Conservation (phyloP, 2,329 filamentous ascomycete genomes). For the Penicillium sp. region DNA sequence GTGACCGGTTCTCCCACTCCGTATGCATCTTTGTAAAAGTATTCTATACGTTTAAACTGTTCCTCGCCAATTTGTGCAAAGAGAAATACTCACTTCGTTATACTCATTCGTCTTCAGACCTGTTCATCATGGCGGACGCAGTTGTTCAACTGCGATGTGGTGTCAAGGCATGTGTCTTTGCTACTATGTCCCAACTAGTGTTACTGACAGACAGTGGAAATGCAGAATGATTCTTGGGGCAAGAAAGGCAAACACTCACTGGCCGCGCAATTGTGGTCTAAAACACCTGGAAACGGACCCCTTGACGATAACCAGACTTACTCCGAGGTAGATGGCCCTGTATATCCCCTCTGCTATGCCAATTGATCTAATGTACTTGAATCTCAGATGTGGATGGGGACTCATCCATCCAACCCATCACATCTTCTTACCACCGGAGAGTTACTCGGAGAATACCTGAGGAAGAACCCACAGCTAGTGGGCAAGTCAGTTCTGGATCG, state of each 20-base stretch:
- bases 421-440: slow-evolving; percentile 63
- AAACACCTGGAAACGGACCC: slow-evolving; percentile 63
- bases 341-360: neutral
- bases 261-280: slow-evolving; percentile 63
- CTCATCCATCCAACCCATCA: slow-evolving; percentile 69
- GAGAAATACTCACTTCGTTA: neutral
- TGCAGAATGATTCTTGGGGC: slow-evolving; percentile 67
- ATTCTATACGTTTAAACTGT: neutral
- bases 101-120: neutral
- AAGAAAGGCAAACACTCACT: slow-evolving; percentile 66
- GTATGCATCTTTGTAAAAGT: neutral
- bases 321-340: slow-evolving; percentile 50
- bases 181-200: neutral
- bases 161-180: slow-evolving; percentile 44
- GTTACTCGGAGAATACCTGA: slow-evolving; percentile 63
- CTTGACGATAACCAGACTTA: slow-evolving; percentile 66
- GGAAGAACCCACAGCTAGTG: slow-evolving; percentile 63
- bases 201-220: neutral
- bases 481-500: slow-evolving; percentile 62
- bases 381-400: slow-evolving; percentile 68
- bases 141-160: slow-evolving; percentile 56
- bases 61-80: neutral
- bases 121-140: slow-evolving; percentile 47
- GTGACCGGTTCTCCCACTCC: neutral
- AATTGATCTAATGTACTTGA: neutral